Evolutionary conservation across 371 early-diverging fungal genomes (phyloP).

Genomic region (Haplosporangium sp.): DNA sequence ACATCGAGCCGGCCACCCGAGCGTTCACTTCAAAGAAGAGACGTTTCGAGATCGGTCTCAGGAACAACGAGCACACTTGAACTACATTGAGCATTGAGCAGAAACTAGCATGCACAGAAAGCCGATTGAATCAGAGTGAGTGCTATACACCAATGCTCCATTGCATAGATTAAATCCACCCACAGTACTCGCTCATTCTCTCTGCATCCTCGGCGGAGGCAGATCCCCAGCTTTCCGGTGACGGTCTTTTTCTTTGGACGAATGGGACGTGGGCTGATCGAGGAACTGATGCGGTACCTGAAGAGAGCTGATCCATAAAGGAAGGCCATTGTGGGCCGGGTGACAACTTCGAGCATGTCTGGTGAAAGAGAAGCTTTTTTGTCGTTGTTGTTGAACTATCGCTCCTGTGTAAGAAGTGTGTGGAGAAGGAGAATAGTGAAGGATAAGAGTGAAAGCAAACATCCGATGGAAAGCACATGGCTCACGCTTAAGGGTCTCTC

Average conservation of each 20-base stretch:
- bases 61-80: constrained; percentile 65
- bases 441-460: not conserved
- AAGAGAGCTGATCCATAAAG: constrained; percentile 54
- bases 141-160: no score
- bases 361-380: not conserved
- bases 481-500: no score
- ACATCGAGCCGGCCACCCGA: constrained; percentile 64
- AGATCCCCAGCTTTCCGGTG: no score
- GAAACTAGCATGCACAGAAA: constrained; percentile 23
- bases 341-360: constrained; percentile 37
- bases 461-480: no score
- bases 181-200: no score
- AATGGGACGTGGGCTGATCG: not conserved
- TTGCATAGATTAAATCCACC: no score
- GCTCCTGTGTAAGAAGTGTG: not conserved
- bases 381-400: not conserved
- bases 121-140: no score
- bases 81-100: constrained; percentile 62
- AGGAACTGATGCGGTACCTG: constrained; percentile 22
- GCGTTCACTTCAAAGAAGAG: constrained; percentile 70
- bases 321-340: constrained; percentile 38
- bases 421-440: not conserved
- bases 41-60: constrained; percentile 65
- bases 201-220: no score
- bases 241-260: not conserved